Evolutionary conservation across 1,284 basidiomycete species (phyloP).

Genomic region (Tylopilus sp.): DNA sequence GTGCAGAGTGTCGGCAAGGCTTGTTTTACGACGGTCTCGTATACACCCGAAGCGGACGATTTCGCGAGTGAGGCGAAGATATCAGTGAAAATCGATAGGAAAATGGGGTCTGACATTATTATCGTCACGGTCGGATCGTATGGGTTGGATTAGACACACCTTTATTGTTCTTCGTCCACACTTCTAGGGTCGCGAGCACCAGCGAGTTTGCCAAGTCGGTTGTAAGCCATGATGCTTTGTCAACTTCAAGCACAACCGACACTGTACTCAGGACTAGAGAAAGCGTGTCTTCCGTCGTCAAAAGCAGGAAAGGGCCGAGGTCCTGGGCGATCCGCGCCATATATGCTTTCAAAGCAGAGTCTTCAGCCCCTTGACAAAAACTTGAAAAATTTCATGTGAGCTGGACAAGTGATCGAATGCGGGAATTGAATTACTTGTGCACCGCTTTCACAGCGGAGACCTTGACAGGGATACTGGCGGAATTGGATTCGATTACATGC

Average conservation of each 20-base stretch:
- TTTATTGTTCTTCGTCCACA: slow-evolving; percentile 83
- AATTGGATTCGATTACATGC: slow-evolving; percentile 72
- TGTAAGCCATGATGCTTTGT: slow-evolving; percentile 68
- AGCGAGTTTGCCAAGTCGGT: slow-evolving; percentile 61
- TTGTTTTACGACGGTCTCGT: slow-evolving; percentile 68
- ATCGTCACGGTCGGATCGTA: slow-evolving; percentile 1
- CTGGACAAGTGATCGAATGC: background rate
- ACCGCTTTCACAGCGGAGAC: slow-evolving; percentile 91
- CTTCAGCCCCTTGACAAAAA: slow-evolving; percentile 60
- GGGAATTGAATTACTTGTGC: slow-evolving; percentile 61
- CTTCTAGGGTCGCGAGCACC: slow-evolving; percentile 62
- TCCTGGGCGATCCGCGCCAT: slow-evolving; percentile 77
- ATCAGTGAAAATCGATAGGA: slow-evolving; percentile 83
- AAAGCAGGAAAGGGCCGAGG: slow-evolving; percentile 78
- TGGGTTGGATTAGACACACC: slow-evolving; percentile 41
- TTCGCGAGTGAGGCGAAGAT: slow-evolving; percentile 71
- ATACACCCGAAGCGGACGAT: slow-evolving; percentile 55
- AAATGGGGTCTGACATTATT: slow-evolving; percentile 70
- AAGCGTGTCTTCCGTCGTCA: slow-evolving; percentile 84
- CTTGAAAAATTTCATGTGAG: slow-evolving; percentile 36
- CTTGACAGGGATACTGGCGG: slow-evolving; percentile 81
- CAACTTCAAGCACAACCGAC: slow-evolving; percentile 72
- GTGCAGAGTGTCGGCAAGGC: slow-evolving; percentile 70
- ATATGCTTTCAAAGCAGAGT: slow-evolving; percentile 57
- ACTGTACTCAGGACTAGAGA: slow-evolving; percentile 88